Conservation (phyloP, 1,284 basidiomycete species). For the Rhodotorula sp. region DNA sequence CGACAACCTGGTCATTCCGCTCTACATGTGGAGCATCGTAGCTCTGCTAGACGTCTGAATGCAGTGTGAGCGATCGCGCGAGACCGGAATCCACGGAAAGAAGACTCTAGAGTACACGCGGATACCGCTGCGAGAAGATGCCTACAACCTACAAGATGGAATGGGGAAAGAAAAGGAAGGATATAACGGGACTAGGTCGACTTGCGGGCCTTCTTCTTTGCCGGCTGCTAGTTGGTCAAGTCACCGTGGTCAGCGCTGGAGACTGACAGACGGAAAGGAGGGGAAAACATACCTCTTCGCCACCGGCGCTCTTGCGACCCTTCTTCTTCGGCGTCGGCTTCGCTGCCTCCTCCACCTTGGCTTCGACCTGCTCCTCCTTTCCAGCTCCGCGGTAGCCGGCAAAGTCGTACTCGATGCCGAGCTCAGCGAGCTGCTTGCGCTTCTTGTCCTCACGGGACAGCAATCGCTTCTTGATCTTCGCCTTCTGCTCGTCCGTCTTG, state of each 20-base stretch:
- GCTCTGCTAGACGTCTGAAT: conserved; percentile 12
- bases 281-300: conserved; percentile 14
- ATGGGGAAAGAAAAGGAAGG: background rate
- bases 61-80: no score
- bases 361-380: conserved; percentile 26
- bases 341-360: conserved; percentile 13
- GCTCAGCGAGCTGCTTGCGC: conserved; percentile 72
- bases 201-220: conserved; percentile 11
- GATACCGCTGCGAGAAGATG: background rate
- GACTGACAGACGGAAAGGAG: background rate
- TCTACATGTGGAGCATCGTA: conserved; percentile 37
- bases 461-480: conserved; percentile 66
- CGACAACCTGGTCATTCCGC: conserved; percentile 72
- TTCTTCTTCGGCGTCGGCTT: conserved; percentile 28
- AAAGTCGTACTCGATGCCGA: conserved; percentile 88
- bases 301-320: conserved; percentile 28
- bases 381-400: conserved; percentile 53
- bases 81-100: background rate
- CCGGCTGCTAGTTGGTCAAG: background rate
- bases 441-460: conserved; percentile 73
- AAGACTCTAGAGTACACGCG: background rate
- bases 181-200: background rate
- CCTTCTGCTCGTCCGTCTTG: conserved; percentile 70
- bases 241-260: background rate
- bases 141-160: background rate